These are phyloP conservation scores for Agaricus bisporus DNA, from an alignment of 768 basidiomycete species.

Conservation along the genomic window DNA sequence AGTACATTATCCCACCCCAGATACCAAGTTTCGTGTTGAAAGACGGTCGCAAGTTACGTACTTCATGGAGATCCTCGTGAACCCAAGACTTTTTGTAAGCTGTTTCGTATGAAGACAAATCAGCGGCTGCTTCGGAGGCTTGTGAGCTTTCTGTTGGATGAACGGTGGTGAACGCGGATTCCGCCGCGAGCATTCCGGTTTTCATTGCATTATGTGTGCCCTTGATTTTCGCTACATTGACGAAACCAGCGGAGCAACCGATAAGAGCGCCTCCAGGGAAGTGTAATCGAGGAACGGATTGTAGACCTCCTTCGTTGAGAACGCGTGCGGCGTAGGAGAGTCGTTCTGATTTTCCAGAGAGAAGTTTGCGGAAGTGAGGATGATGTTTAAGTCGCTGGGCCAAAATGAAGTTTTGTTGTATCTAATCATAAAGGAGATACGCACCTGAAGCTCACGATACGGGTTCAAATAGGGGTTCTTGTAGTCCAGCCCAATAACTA, in stretches of 20 bases:
- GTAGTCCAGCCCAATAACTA: constrained; percentile 94
- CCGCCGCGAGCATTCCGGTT: constrained; percentile 95
- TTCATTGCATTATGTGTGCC: constrained; percentile 99
- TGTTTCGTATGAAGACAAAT: constrained; percentile 70
- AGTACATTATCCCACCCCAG: constrained; percentile 84
- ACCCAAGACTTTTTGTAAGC: constrained; percentile 78
- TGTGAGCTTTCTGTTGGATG: constrained; percentile 19
- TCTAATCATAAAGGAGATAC: constrained; percentile 14
- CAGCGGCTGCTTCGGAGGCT: constrained; percentile 25
- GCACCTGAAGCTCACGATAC: constrained; percentile 87
- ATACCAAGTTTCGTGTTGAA: constrained; percentile 79
- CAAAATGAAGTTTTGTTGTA: neutral
- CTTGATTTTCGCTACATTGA: constrained; percentile 97
- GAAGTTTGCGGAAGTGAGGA: constrained; percentile 79
- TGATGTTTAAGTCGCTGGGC: constrained; percentile 85
- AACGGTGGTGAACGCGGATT: constrained; percentile 71
- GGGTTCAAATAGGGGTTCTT: constrained; percentile 89
- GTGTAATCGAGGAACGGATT: constrained; percentile 76
- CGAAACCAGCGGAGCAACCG: constrained; percentile 92
- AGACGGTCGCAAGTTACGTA: constrained; percentile 86
- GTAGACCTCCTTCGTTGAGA: constrained; percentile 90
- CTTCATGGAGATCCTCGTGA: constrained; percentile 78
- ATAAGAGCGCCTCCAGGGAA: constrained; percentile 95
- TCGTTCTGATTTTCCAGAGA: constrained; percentile 60
- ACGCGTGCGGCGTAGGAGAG: constrained; percentile 88